phyloP scores from a whole-genome alignment of 371 early-diverging fungal species.

The Mortierella sp. region DNA sequence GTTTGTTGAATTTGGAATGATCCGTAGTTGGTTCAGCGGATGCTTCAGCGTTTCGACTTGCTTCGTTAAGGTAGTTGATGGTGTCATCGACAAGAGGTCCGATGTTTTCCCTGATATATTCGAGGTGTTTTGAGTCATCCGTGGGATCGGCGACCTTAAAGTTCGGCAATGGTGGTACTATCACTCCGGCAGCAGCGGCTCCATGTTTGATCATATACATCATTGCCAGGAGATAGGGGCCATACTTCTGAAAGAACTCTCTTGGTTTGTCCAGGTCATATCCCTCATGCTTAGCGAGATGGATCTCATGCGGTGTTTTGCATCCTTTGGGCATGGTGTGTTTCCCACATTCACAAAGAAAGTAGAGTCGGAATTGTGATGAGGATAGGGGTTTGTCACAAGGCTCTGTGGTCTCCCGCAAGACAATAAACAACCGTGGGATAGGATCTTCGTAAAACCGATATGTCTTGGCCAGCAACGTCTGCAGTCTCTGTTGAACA shows the following conservation, averaged over 20 bases:
- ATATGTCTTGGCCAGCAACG: constrained; percentile 12
- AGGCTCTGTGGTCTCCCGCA: not conserved
- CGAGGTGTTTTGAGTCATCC: not conserved
- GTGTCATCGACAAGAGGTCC: constrained; percentile 7
- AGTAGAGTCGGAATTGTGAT: constrained; percentile 13
- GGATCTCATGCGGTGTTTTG: constrained; percentile 10
- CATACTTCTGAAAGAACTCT: constrained; percentile 18
- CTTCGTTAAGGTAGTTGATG: not conserved
- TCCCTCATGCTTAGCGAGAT: constrained; percentile 23
- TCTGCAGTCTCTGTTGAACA: constrained; percentile 8
- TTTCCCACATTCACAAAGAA: constrained; percentile 8
- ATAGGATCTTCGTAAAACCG: constrained; percentile 18
- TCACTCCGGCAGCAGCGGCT: constrained; percentile 4
- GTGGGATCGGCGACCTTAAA: not conserved
- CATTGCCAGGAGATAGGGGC: constrained; percentile 11
- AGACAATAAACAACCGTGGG: constrained; percentile 21
- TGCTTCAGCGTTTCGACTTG: not conserved
- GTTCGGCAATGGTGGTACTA: constrained; percentile 4
- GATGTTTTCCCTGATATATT: not conserved
- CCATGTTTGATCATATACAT: constrained; percentile 22
- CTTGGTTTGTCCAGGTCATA: constrained; percentile 9
- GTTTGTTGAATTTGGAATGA: not conserved
- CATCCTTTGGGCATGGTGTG: constrained; percentile 9
- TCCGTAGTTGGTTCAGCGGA: not conserved
- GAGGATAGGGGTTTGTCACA: not conserved